phyloP scores from a whole-genome alignment of 768 basidiomycete species.

The Pleurotus platypus region DNA sequence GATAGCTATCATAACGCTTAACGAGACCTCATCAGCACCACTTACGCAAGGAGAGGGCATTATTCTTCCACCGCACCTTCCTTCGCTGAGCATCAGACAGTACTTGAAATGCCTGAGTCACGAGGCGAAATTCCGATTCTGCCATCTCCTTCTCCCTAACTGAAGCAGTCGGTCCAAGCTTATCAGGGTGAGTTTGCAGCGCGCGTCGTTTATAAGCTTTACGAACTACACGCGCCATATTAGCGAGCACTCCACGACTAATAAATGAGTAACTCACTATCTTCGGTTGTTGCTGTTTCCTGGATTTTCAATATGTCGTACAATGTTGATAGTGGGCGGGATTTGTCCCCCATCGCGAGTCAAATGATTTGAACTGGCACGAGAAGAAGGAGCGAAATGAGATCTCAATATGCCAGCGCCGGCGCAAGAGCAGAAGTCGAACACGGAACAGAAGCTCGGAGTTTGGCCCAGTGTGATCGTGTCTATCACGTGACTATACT shows the following conservation, averaged over 20 bases:
- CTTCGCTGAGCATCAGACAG: slow-evolving; percentile 54
- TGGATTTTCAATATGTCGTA: slow-evolving; percentile 19
- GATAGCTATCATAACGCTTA: slow-evolving; percentile 1
- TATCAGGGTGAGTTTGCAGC: slow-evolving; percentile 73
- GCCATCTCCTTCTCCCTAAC: slow-evolving; percentile 50
- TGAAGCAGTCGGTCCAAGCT: slow-evolving; percentile 47
- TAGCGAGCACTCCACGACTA: neutral
- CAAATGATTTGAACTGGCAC: neutral
- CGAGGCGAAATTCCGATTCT: slow-evolving; percentile 59
- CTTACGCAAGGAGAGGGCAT: too few species aligned
- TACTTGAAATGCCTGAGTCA: slow-evolving; percentile 48
- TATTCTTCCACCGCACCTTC: slow-evolving; percentile 33
- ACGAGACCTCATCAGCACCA: neutral
- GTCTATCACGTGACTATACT: neutral
- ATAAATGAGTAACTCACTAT: slow-evolving; percentile 14
- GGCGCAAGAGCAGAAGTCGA: neutral
- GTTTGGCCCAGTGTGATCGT: neutral
- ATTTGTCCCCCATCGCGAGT: neutral
- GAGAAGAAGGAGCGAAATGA: neutral
- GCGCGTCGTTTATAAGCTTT: slow-evolving; percentile 66
- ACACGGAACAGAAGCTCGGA: neutral
- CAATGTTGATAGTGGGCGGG: slow-evolving; percentile 8
- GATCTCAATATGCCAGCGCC: neutral
- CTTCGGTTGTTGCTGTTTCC: slow-evolving; percentile 16
- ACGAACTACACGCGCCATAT: slow-evolving; percentile 39